phyloP scores from a whole-genome alignment of 768 basidiomycete species.

The Pleurotus sapidus region DNA sequence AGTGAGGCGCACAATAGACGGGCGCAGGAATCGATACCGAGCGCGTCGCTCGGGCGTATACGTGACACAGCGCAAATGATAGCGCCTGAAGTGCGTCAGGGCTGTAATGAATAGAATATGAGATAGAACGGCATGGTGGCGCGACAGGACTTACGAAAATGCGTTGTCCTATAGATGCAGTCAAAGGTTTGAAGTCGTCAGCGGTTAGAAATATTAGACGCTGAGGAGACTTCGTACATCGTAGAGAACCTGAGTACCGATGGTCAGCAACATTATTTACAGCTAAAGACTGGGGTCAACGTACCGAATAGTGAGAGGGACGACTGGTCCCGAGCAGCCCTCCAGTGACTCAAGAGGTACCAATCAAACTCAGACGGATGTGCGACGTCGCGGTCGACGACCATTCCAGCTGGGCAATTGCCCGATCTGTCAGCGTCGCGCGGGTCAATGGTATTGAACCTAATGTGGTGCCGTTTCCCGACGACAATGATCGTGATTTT shows the following conservation, averaged over 20 bases:
- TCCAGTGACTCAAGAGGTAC: conserved; percentile 75
- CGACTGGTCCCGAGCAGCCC: conserved; percentile 73
- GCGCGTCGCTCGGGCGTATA: conserved; percentile 71
- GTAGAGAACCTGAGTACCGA: conserved; percentile 27
- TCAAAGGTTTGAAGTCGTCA: not conserved
- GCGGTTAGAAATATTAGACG: not conserved
- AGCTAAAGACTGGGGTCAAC: not conserved
- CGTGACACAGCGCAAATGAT: conserved; percentile 59
- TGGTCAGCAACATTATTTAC: not conserved
- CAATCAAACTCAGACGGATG: conserved; percentile 79
- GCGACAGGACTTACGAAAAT: conserved; percentile 35
- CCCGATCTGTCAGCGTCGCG: conserved; percentile 61
- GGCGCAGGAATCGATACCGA: conserved; percentile 83
- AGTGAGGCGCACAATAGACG: conserved; percentile 61
- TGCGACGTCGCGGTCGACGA: conserved; percentile 67
- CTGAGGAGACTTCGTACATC: conserved; percentile 23
- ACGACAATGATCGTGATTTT: conserved; percentile 79
- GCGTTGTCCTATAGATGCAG: conserved; percentile 34
- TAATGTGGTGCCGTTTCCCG: conserved; percentile 72
- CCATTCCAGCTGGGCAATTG: conserved; percentile 77
- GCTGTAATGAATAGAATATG: conserved; percentile 21
- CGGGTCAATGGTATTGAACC: conserved; percentile 48
- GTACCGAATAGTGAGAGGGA: conserved; percentile 50
- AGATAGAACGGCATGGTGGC: too few relatives aligned
- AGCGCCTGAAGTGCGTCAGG: conserved; percentile 61